phyloP scores from a whole-genome alignment of 2,329 filamentous ascomycete genomes.

The Rhinocladiella similis region DNA sequence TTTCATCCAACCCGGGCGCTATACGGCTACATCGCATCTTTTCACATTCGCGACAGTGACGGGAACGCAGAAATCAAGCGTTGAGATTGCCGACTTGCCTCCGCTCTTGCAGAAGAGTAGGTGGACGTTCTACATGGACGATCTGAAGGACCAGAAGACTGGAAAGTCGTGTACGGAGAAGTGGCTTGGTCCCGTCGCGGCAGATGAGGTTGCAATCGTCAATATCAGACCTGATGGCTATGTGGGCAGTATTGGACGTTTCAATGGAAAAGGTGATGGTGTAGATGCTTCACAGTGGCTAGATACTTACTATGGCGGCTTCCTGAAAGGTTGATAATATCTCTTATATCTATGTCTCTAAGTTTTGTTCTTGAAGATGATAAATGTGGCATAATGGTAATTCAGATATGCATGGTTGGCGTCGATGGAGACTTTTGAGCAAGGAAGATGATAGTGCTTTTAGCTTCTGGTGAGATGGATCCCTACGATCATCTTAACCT shows the following conservation, averaged over 20 bases:
- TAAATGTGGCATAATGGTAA: not conserved
- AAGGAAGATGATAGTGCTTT: too few species aligned
- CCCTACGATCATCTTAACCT: too few species aligned
- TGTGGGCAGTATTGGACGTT: conserved; percentile 61
- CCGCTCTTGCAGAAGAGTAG: conserved; percentile 61
- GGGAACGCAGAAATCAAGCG: conserved; percentile 59
- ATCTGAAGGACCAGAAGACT: conserved; percentile 59
- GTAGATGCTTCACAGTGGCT: conserved; percentile 47
- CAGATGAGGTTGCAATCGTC: conserved; percentile 61
- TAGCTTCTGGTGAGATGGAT: too few species aligned
- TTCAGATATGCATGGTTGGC: not conserved
- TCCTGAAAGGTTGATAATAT: conserved; percentile 35
- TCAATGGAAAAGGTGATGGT: conserved; percentile 33
- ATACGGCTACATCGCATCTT: conserved; percentile 66
- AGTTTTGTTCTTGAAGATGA: not conserved
- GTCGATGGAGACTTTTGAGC: too few species aligned
- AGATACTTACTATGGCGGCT: conserved; percentile 52
- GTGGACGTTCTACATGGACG: conserved; percentile 73
- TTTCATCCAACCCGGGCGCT: conserved; percentile 67
- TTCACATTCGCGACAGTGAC: conserved; percentile 72
- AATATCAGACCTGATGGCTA: conserved; percentile 75
- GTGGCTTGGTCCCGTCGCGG: conserved; percentile 63
- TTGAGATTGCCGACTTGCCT: conserved; percentile 68
- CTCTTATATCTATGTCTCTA: not conserved
- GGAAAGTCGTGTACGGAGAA: conserved; percentile 60